Evolutionary conservation across 2,329 filamentous ascomycete species (phyloP), one percentile per base, ranked within the genome.

Genomic region (Talaromyces funiculosus): DNA sequence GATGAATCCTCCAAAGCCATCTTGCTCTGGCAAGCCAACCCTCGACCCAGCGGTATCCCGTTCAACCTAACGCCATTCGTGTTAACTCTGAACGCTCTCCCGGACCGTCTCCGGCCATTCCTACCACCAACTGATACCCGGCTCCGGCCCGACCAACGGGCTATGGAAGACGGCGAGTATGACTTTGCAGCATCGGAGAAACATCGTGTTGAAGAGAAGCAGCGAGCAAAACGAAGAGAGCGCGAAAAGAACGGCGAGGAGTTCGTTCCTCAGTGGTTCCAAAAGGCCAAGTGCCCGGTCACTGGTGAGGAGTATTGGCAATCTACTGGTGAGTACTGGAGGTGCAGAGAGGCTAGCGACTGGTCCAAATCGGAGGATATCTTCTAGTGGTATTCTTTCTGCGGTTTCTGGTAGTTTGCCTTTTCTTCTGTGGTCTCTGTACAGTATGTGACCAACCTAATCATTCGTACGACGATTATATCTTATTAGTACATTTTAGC

Each of bases 141-240:
- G n/a, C 80, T 96, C 33, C 84, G 94, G 31, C 93, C 94, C 0
- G 94, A 99, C 74, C 94, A 99, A 78, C 84, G 94, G 10, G 94
- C 94, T 1, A 99, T 99, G 94, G 94, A 99, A 73, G 92, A 97
- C 63, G 94, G 93, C n/a, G 86, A 92, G 75, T 99, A 99, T 71
- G 93, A 97, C 69, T 82, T 94, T 62, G 94, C 94, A 1, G 94
- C 93, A 0, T 85, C 84, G 4, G 94, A 99, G 80, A 99, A 99
- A 84, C 94, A 93, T 70, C 83, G 94, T 1, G 84, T 99, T 0
- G 94, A 99, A 75, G 90, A 97, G 78, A 92, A 87, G 65, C 94
- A 99, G 80, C 83, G 94, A 62, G 86, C 87, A 9, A 87, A 88
- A 61, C 80, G 94, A 63, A 79, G 90, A 59, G 78, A 82, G 61